Evolutionary conservation across 805 yeast genomes (phyloP), one percentile per base, ranked within the genome.

Genomic region (Ogataea polymorpha): DNA sequence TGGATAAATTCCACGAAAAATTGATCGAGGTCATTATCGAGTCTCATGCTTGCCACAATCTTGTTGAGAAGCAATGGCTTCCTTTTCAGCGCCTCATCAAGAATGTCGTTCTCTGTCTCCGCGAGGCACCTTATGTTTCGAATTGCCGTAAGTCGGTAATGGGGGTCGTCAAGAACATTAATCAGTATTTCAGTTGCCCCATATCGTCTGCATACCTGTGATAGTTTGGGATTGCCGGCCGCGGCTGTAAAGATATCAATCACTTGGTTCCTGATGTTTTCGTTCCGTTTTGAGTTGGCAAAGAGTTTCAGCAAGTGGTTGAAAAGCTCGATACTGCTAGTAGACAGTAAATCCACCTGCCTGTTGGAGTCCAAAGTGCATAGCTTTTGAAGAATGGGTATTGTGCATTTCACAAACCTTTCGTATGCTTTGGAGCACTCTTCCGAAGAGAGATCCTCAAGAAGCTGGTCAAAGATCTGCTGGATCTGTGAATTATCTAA

Each of bases 121-220:
- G 41, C 40, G 13, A 51, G 42, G 14, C 35, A 35, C 6, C 40
- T 31, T 3, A 51, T 46, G 13, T 35, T 32, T 3, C 17, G 35
- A 3, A 48, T 37, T 5, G 55, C 45, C 13, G 18, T 21, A 9
- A 39, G 18, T 21, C 51, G 32, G 32, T 43, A 42, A 15, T 42
- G 28, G 11, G 39, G 45, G 13, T 45, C 46, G 27, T 35, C 47
- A 14, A 51, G 30, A 36, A 46, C 37, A 29, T 23, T 42, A 4
- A 51, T 32, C 30, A 46, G 24, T 10, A 51, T 51, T 28, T 49
- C 55, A 23, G 48, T 40, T 1, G 48, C 55, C 0, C 49, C 50
- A 15, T 30, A 45, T 17, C 49, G 20, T 12, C 27, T 40, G 37
- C 51, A 46, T 1, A 38, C 26, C 11, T 35, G 30, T 3, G 41